Evolutionary conservation across 2,329 filamentous ascomycete genomes (phyloP).

Genomic region (Helotiales sp.): DNA sequence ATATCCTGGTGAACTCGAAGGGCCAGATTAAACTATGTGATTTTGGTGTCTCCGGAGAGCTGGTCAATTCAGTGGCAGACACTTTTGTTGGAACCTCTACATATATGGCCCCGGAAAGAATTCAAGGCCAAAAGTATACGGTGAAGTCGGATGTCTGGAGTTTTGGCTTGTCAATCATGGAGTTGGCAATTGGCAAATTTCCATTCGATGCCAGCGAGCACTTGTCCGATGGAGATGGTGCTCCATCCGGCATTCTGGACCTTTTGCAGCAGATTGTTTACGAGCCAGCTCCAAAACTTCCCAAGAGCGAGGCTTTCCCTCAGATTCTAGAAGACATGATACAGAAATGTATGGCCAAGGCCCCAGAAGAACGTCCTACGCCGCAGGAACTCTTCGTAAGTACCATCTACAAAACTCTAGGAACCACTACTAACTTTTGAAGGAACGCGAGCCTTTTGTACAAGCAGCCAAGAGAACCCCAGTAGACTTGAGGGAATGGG

Average conservation of each 20-base stretch:
- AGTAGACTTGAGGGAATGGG: constrained; percentile 92
- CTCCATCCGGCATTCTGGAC: constrained; percentile 93
- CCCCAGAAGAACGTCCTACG: constrained; percentile 85
- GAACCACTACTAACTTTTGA: constrained; percentile 20
- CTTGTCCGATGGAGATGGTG: constrained; percentile 74
- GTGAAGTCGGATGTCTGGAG: constrained; percentile 99
- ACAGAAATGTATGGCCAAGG: constrained; percentile 91
- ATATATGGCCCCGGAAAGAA: constrained; percentile 98
- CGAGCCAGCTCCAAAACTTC: constrained; percentile 89
- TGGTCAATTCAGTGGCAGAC: constrained; percentile 97
- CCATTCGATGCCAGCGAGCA: constrained; percentile 82
- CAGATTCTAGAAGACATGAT: constrained; percentile 96
- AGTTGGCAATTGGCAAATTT: constrained; percentile 95
- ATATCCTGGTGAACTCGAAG: constrained; percentile 92
- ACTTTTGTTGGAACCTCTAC: constrained; percentile 98
- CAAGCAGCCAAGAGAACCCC: constrained; percentile 96
- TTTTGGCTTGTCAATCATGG: constrained; percentile 94
- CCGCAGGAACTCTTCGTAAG: constrained; percentile 91
- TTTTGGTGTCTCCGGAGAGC: constrained; percentile 97
- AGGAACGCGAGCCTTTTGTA: constrained; percentile 93
- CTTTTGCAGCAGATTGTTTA: constrained; percentile 96
- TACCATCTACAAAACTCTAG: constrained; percentile 25
- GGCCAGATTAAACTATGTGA: constrained; percentile 97
- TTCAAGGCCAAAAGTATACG: constrained; percentile 95
- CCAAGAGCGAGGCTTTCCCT: constrained; percentile 97